Evolutionary conservation across 805 yeast genomes (phyloP).

Genomic region (Peterozyma toletana): DNA sequence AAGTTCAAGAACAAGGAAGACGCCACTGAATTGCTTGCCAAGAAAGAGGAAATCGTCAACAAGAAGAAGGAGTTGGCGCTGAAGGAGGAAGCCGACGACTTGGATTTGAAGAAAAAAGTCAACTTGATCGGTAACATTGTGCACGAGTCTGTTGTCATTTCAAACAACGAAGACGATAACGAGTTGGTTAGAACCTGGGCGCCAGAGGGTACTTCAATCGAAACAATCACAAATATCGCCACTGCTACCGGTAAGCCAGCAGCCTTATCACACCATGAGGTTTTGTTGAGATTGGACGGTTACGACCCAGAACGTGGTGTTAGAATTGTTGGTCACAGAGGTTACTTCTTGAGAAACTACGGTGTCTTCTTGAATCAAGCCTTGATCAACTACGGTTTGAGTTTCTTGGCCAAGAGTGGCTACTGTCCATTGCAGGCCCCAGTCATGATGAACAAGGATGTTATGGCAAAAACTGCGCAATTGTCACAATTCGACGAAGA

Average conservation of each 20-base stretch:
- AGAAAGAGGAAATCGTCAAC: slow-evolving; percentile 69
- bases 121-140: slow-evolving; percentile 90
- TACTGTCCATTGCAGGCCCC: slow-evolving; percentile 96
- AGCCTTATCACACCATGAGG: slow-evolving; percentile 88
- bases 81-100: slow-evolving; percentile 76
- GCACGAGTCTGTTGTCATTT: slow-evolving; percentile 83
- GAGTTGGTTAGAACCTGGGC: slow-evolving; percentile 83
- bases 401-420: slow-evolving; percentile 69
- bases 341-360: slow-evolving; percentile 87
- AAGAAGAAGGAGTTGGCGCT: slow-evolving; percentile 62
- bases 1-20: slow-evolving; percentile 95
- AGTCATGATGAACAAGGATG: slow-evolving; percentile 99
- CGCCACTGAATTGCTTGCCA: slow-evolving; percentile 71
- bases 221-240: slow-evolving; percentile 55
- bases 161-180: slow-evolving; percentile 86
- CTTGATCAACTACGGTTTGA: slow-evolving; percentile 89
- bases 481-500: slow-evolving; percentile 97
- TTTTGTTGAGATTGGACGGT: slow-evolving; percentile 89
- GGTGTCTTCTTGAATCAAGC: slow-evolving; percentile 99
- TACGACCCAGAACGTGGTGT: slow-evolving; percentile 99
- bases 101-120: slow-evolving; percentile 68
- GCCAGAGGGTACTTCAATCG: slow-evolving; percentile 53
- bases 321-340: slow-evolving; percentile 96
- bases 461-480: slow-evolving; percentile 99
- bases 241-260: slow-evolving; percentile 75